Base-by-base conservation (phyloP, 73 alveolate genomes). In the Paramecium tetraurelia region DNA sequence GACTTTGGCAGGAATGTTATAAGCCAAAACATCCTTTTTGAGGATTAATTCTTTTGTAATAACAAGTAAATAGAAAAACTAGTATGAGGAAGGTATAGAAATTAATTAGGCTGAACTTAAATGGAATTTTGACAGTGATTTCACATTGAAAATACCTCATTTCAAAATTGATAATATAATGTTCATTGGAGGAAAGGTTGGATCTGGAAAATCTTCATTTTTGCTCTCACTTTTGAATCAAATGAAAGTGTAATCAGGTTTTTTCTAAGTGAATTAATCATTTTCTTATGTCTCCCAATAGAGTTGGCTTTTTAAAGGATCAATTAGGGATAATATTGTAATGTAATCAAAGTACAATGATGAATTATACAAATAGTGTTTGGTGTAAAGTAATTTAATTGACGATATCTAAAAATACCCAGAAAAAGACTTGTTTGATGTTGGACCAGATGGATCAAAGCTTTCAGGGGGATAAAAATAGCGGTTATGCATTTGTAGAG, bases 261-360 rank as follows among this genome's bases (percentile, higher is more conserved):
- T 9, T 18, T 29, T 44, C 29, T 35, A 57, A 21, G 35, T 84
- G 16, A 36, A 36, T 18, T 50, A 29, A 24, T 53, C n/a, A 12
- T 57, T 84, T 31, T 84, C 98, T 12, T 96, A 95, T 93, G 98
- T 95, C 35, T 93, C 96, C 63, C 95, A 97, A 88, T 24, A 93
- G 5, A 96, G 98, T 20, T 97, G 98, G 98, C 96, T 97, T 24
- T 94, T 93, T 71, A 92, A 95, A 93, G 96, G 93, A 76, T 94
- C 98, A 41, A 86, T 97, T 76, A 90, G 95, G 75, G 98, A 97
- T 35, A 97, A 97, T 93, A 96, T 97, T 35, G 38, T 96, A 33
- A 95, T 97, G 90, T 96, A 96, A 44, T 85, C 71, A 50, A 93
- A 93, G 12, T 95, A 86, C 76, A 96, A 96, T 69, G 93, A 88